Base-by-base conservation (phyloP, 164 flowering plant genomes). In the Nymphaea colorata region DNA sequence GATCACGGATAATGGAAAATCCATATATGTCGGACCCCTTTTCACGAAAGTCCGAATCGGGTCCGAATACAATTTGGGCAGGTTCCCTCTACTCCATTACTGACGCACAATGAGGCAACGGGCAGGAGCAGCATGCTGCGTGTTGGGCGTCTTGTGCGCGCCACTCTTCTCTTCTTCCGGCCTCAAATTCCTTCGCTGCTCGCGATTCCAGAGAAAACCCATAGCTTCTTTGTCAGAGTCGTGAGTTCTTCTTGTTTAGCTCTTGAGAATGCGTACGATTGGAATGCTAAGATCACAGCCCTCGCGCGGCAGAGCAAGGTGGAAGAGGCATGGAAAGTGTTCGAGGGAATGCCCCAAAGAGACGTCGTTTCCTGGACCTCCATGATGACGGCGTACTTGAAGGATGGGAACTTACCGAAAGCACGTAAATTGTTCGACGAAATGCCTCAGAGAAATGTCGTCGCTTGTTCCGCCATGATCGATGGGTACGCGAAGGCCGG, bases 391-490 rank as follows among this genome's bases (percentile, higher is more conserved):
- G 69, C 75, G 62, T 85, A 79, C 70, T 53, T 84, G 57, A 83
- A 82, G 62, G 73, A 77, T 68, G 69, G 74, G 42, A 74, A 78
- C 45, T 64, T 81, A 10, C 69, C 36, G 12, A 78, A 68, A 69
- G 90, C 87, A 4, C 84, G 81, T 67, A 70, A 43, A 16, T 72
- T 86, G 64, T 82, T 73, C 42, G 16, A 43, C 16, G 45, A 67
- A 55, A 77, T 81, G 75, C 86, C 86, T 3, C 59, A 59, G 10
- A 72, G 71, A 4, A 76, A 51, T 62, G 51, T 81, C 5, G 85
- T 83, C 42, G 77, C 70, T 2, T 76, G 74, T 41, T 77, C 90
- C 3, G 82, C 83, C 4, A 86, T 86, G 86, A 74, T 84, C 14
- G 74, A 79, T 69, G 87, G 77, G 14, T 84, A 84, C 73, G 80